A percentile compares a stretch with the other conserved stretches of the same genome.
Conservation (phyloP, 441 rosid species). For the Mallotus japonicus region DNA sequence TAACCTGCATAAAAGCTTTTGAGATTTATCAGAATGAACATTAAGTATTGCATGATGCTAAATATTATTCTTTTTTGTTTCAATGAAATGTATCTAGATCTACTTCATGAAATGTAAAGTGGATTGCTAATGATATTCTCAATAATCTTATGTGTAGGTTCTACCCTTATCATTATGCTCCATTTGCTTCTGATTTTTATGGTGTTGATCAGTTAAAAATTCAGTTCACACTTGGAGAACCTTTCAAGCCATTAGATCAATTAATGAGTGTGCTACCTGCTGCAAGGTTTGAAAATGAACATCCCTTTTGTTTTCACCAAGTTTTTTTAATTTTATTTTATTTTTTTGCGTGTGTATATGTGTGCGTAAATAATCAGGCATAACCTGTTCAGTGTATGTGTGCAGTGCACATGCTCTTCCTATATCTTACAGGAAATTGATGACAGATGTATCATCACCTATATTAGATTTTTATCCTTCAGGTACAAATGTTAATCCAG, state of each 20-base stretch:
- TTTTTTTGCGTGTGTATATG: background rate
- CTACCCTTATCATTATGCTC: slow-evolving; percentile 45
- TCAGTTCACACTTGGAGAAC: slow-evolving; percentile 30
- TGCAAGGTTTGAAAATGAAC: slow-evolving; percentile 26
- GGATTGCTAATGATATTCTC: background rate
- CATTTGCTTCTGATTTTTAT: slow-evolving; percentile 39
- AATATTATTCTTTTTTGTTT: background rate
- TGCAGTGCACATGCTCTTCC: slow-evolving; percentile 40
- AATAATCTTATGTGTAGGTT: slow-evolving; percentile 25
- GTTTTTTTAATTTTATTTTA: background rate
- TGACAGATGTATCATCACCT: slow-evolving; percentile 32
- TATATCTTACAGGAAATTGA: slow-evolving; percentile 27
- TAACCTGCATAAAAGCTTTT: too few relatives aligned
- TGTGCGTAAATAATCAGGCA: background rate
- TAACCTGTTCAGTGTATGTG: slow-evolving; percentile 3
- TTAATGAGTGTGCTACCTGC: slow-evolving; percentile 36
- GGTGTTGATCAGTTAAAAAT: slow-evolving; percentile 27
- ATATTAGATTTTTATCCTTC: slow-evolving; percentile 34
- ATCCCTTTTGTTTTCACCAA: background rate
- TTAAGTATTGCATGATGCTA: background rate
- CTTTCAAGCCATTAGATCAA: slow-evolving; percentile 38
- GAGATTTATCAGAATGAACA: background rate
- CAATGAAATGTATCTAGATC: background rate
- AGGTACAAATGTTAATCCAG: slow-evolving; percentile 16
- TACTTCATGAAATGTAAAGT: background rate